Conservation (phyloP, 2,329 filamentous ascomycete species). For the Alternaria arborescens region DNA sequence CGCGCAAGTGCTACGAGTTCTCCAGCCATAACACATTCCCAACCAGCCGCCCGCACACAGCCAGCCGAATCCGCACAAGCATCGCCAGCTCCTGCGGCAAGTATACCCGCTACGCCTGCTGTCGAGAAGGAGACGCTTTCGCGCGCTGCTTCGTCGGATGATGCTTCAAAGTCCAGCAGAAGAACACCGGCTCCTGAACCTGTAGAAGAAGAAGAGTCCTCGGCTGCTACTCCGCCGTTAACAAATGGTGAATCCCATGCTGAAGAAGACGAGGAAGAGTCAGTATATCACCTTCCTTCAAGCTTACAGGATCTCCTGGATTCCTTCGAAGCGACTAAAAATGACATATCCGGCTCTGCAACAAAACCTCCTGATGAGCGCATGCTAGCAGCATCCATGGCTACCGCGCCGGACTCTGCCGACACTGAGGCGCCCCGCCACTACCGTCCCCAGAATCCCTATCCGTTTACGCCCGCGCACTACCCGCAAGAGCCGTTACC, state of each 20-base stretch:
- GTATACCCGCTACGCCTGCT: slow-evolving; percentile 57
- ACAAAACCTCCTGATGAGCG: slow-evolving; percentile 72
- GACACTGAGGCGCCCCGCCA: slow-evolving; percentile 85
- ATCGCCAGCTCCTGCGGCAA: slow-evolving; percentile 58
- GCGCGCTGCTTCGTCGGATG: slow-evolving; percentile 42
- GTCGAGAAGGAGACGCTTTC: slow-evolving; percentile 54
- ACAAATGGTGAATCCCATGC: slow-evolving; percentile 64
- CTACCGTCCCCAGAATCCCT: slow-evolving; percentile 84
- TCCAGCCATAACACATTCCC: slow-evolving; percentile 52
- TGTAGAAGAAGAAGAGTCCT: slow-evolving; percentile 46
- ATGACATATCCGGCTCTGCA: slow-evolving; percentile 67
- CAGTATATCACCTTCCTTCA: slow-evolving; percentile 89
- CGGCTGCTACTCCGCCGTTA: slow-evolving; percentile 50
- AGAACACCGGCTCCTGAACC: slow-evolving; percentile 43
- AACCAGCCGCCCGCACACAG: slow-evolving; percentile 51
- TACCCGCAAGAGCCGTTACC: slow-evolving; percentile 93
- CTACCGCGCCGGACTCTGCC: slow-evolving; percentile 74
- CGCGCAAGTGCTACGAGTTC: slow-evolving; percentile 67
- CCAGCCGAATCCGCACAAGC: slow-evolving; percentile 52
- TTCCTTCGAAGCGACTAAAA: slow-evolving; percentile 85
- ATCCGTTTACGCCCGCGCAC: slow-evolving; percentile 76
- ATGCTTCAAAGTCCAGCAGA: slow-evolving; percentile 35
- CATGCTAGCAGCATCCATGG: slow-evolving; percentile 78
- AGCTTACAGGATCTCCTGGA: slow-evolving; percentile 90
- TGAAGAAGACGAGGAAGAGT: slow-evolving; percentile 72